phyloP scores from a whole-genome alignment of 305 asterid genomes.

The Withania somnifera region DNA sequence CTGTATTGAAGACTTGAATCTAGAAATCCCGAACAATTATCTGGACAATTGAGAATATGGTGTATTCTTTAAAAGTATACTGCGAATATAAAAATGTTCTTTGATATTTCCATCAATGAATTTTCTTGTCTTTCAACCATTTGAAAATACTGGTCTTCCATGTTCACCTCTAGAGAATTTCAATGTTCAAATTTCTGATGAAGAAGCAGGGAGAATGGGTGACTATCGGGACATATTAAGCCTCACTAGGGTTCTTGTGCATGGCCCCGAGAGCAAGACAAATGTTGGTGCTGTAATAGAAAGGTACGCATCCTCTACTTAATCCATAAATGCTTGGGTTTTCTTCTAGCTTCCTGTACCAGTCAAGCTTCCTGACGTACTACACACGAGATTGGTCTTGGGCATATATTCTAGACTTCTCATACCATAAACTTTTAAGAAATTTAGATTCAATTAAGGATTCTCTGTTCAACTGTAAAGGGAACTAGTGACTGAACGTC shows the following conservation, averaged over 20 bases:
- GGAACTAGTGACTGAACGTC: background rate
- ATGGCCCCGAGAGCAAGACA: conserved; percentile 97
- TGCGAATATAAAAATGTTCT: background rate
- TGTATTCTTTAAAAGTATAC: background rate
- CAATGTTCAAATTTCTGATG: conserved; percentile 31
- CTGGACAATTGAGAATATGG: background rate
- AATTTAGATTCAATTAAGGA: background rate
- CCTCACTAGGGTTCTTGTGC: conserved; percentile 86
- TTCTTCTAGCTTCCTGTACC: background rate
- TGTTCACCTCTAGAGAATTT: conserved; percentile 22
- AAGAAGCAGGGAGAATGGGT: conserved; percentile 59
- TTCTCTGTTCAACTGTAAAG: background rate
- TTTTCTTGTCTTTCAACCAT: conserved; percentile 1
- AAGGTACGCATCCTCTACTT: conserved; percentile 32
- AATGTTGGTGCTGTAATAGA: conserved; percentile 67
- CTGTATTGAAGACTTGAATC: background rate
- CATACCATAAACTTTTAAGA: background rate
- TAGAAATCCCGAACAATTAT: background rate
- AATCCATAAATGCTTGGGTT: background rate
- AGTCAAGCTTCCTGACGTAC: background rate
- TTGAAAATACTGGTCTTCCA: conserved; percentile 24
- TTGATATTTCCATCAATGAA: background rate
- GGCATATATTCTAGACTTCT: background rate
- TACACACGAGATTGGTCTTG: background rate
- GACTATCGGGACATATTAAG: conserved; percentile 91